Evolutionary conservation across 805 yeast species (phyloP), one percentile per base, ranked within the genome.

Genomic region (Ogataea pini): DNA sequence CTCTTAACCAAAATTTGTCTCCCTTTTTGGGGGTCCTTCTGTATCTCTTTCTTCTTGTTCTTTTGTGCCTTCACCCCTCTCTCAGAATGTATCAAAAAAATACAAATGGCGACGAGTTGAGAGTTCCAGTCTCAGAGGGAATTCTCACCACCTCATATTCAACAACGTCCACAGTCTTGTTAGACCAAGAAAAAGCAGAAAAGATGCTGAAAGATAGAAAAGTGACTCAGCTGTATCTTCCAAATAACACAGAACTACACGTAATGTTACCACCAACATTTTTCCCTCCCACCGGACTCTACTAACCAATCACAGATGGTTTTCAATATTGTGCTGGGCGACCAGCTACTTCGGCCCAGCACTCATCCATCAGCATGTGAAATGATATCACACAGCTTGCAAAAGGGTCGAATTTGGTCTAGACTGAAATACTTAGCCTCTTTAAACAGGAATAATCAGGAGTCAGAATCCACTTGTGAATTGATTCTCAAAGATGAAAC

Each of bases 331-430:
- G 7, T 17, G 10, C 41, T 56, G 3, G 50, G 49, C 5, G 54
- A 46, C 9, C 49, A 47, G 28, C n/a, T 12, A 9, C 20, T 56
- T 19, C 20, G 8, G 27, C 48, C 51, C 3, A 20, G 8, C 1
- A 36, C 28, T 2, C 55, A 56, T 22, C 58, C 60, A 8, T 16
- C 42, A 5, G 44, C 49, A 12, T 52, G 60, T 37, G 60, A 56
- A 40, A 47, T 56, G 56, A 17, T 56, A 3, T 41, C 55, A 19
- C 58, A 56, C 18, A 52, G 54, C 33, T 43, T 54, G 33, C 31
- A 41, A 6, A 45, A 52, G 12, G 60, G 58, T 4, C 16, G 33
- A n/a, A 27, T 54, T 3, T 56, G 60, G 60, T 7, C 41, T 7
- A 37, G 44, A 18, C 48, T 56, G 22, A 44, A 37, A 3, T 56